A percentile compares a stretch with the other conserved stretches of the same genome.
Evolutionary conservation across 768 basidiomycete genomes (phyloP).

Genomic region (Cytidiella melzeri): DNA sequence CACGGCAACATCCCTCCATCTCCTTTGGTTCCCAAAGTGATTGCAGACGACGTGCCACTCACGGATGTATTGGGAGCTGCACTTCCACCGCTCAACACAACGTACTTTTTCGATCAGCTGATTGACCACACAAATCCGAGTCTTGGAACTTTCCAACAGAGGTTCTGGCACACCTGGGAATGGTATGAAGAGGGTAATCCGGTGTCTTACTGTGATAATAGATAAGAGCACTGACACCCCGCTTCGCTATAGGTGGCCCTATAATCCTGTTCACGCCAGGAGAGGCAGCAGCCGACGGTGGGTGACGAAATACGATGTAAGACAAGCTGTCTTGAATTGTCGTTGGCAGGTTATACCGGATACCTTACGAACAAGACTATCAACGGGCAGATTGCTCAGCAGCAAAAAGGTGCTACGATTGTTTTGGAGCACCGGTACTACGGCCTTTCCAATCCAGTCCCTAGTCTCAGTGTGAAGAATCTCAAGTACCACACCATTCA

Average conservation of each 20-base stretch:
- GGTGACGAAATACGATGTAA: conserved; percentile 2
- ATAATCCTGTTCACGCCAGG: conserved; percentile 65
- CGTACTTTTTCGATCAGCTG: conserved; percentile 50
- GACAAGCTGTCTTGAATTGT: background rate
- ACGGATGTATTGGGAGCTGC: conserved; percentile 21
- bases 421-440: conserved; percentile 72
- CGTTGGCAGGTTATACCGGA: conserved; percentile 25
- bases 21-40: conserved; percentile 17
- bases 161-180: conserved; percentile 67
- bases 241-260: conserved; percentile 36
- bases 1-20: conserved; percentile 9
- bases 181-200: conserved; percentile 42
- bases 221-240: background rate
- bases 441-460: conserved; percentile 65
- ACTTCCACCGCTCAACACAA: conserved; percentile 26
- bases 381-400: conserved; percentile 59
- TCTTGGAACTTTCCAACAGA: conserved; percentile 70
- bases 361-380: conserved; percentile 63
- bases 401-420: conserved; percentile 56
- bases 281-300: conserved; percentile 48
- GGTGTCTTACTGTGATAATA: too few species aligned
- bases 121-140: conserved; percentile 51
- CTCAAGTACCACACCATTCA: conserved; percentile 59
- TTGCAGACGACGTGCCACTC: conserved; percentile 14
- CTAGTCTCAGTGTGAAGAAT: conserved; percentile 52